Base-by-base conservation (phyloP, 2,329 filamentous ascomycete species). In the Aureobasidium pullulans region DNA sequence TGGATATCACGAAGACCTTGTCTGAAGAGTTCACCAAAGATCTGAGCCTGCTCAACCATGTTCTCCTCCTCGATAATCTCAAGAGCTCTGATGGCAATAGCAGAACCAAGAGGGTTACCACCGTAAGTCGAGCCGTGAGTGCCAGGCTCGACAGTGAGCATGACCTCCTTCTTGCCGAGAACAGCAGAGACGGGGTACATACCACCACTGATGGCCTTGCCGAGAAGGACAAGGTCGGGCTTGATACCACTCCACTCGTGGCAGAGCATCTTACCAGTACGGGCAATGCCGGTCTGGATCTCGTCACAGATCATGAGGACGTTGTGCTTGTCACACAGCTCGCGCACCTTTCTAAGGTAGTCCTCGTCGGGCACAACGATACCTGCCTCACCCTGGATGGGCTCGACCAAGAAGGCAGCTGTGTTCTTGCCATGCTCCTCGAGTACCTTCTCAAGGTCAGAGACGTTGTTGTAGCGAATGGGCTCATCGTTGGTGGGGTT, bases 141-240 rank as follows among this genome's bases (percentile, higher is more conserved):
- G 62, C 94, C 94, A 29, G 94, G 90, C 80, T 99, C 94, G 64
- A 99, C 81, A 9, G 93, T 94, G 65, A 96, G 83, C 92, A 99
- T 96, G 64, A 97, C 81, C 60, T 96, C 92, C 76, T 88, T 91
- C 68, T 86, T 86, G 63, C 88, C 87, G 56, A 99, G 81, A 50
- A 99, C 92, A 68, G 87, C 91, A 62, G 91, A 96, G 60, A 99
- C 94, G n/a, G 94, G 94, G 77, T 99, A 99, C 88, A 97, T 94
- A 74, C 94, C 94, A 64, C 94, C 94, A 36, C 91, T 96, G 72
- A 99, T 96, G 66, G 94, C 94, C 79, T 99, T 99, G 70, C 94
- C 94, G 36, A 99, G 85, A 49, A 96, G 87, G 28, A 99, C 88
- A 69, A 99, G 82, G 72, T 99, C 94, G 40, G 93, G 94, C 79